A percentile compares a stretch with the other conserved stretches of the same genome.
Evolutionary conservation across 768 basidiomycete species (phyloP).

Genomic region (Sarcomyxa edulis): DNA sequence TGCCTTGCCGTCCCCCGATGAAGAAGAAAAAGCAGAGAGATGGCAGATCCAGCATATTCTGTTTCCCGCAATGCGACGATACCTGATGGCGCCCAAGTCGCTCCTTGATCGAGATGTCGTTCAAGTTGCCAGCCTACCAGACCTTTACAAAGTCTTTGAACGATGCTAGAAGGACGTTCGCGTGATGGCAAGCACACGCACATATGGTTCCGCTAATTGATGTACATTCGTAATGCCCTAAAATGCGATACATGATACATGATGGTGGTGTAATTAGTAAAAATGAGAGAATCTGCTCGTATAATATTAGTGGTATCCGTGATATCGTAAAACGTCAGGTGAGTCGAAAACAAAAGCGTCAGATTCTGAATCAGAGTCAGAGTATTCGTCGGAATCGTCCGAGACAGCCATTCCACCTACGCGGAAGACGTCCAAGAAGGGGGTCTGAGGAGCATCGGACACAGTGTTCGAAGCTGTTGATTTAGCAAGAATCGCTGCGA

Average conservation of each 20-base stretch:
- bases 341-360: constrained; percentile 66
- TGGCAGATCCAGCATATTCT: constrained; percentile 93
- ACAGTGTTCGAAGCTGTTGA: constrained; percentile 52
- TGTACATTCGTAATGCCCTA: constrained; percentile 5
- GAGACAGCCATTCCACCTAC: constrained; percentile 36
- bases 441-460: constrained; percentile 67
- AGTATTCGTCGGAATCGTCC: constrained; percentile 42
- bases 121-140: constrained; percentile 85
- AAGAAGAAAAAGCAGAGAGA: constrained; percentile 47
- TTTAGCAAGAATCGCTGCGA: constrained; percentile 79
- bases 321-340: constrained; percentile 34
- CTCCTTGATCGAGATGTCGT: constrained; percentile 72
- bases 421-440: constrained; percentile 72
- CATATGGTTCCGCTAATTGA: too few relatives aligned
- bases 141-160: constrained; percentile 93
- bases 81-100: constrained; percentile 63
- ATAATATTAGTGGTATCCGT: constrained; percentile 25
- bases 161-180: constrained; percentile 49
- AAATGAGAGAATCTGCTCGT: constrained; percentile 8
- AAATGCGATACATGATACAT: constrained; percentile 7
- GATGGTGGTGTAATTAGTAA: constrained; percentile 7
- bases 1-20: constrained; percentile 5
- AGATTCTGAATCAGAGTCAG: constrained; percentile 36
- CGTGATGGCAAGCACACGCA: constrained; percentile 4
- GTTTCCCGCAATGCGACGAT: constrained; percentile 80